Conservation (phyloP, 2,329 filamentous ascomycete genomes). For the Ilyonectria sp. region DNA sequence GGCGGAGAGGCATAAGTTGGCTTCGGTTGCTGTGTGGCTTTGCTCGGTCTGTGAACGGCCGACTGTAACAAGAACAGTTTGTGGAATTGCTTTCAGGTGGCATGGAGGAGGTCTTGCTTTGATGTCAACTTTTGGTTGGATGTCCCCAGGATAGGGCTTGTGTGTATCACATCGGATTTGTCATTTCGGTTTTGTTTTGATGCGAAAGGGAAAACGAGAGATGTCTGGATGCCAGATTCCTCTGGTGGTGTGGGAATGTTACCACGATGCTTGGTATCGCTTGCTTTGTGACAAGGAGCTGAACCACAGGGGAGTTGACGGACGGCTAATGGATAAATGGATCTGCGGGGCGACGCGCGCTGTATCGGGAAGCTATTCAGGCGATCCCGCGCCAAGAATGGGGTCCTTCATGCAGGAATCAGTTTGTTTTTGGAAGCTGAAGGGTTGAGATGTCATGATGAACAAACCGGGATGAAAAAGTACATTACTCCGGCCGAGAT, state of each 20-base stretch:
- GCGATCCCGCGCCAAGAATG: background rate
- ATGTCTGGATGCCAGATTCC: background rate
- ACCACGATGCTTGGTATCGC: conserved; percentile 3
- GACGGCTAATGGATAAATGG: conserved; percentile 14
- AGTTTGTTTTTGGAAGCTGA: conserved; percentile 8
- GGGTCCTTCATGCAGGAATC: background rate
- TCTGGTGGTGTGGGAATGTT: conserved; percentile 8
- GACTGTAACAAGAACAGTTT: conserved; percentile 10
- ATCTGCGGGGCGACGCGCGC: background rate
- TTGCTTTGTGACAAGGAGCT: conserved; percentile 1
- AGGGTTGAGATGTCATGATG: background rate
- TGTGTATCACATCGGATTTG: conserved; percentile 20
- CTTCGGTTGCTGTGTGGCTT: background rate
- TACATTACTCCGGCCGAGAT: conserved; percentile 16
- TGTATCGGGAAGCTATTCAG: background rate
- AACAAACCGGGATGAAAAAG: background rate
- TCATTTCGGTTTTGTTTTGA: conserved; percentile 1
- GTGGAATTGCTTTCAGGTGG: background rate
- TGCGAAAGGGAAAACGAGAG: background rate
- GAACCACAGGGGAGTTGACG: conserved; percentile 11
- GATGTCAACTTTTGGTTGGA: conserved; percentile 1
- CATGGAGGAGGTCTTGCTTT: background rate
- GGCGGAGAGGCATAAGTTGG: conserved; percentile 29
- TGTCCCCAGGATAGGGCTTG: background rate
- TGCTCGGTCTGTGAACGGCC: background rate